Base-by-base conservation (phyloP, 805 yeast genomes). In the Saccharomycopsis olivae region DNA sequence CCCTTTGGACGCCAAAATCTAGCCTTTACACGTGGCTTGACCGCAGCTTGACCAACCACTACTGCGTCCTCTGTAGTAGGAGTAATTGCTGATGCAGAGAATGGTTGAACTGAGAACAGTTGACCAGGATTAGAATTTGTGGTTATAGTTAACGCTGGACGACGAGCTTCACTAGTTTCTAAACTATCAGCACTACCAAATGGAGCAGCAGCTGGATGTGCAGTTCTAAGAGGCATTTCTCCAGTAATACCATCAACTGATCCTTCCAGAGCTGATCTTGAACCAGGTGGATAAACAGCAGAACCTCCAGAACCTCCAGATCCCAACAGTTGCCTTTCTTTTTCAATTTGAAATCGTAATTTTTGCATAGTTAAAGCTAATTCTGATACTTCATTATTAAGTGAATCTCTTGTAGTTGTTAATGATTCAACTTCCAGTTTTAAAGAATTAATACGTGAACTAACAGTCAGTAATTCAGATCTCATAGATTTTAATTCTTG, bases 341-440 rank as follows among this genome's bases (percentile, higher is more conserved):
- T 41, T 28, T 45, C 46, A 20, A 45, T 41, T 27, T 45, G 43
- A 16, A 32, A 32, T 25, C 41, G 38, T 9, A 45, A 17, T 33
- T 38, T 45, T 15, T 38, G 43, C 39, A 45, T 31, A 9, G 39
- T 38, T 13, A 24, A 21, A 3, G 51, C 42, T 31, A 71, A 49
- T 3, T 49, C 51, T 5, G 54, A 49, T 20, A 78, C 58, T 39
- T 77, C 84, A 14, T 49, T 46, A 35, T 57, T 59, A 38, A 85
- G 57, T 14, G 59, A 56, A 25, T 60, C 62, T 56, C 70, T 78
- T 35, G 69, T 68, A 1, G 50, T 44, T 23, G 59, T 65, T 46
- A 86, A 59, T 15, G 60, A 67, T 35, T 64, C 68, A 11, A 81
- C 64, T 29, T 80, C 86, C 32, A 59, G 62, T 16, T 61, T 42